Percentiles rank a stretch among this genome's conserved stretches.
Conservation (phyloP, 192 early-diverging fungal species). For the Phlyctochytrium planicorne region DNA sequence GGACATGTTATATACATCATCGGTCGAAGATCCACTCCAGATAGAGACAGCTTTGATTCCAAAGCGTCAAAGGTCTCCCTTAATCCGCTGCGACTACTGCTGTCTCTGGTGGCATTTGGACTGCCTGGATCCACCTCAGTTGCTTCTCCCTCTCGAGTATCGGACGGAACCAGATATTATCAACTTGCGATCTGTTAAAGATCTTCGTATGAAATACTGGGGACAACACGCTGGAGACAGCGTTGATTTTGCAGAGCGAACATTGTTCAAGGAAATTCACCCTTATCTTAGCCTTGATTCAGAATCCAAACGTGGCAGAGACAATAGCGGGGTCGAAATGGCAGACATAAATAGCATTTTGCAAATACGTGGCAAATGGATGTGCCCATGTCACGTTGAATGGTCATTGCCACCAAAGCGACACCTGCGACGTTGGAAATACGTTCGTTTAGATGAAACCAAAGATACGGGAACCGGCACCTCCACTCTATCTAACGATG, state of each 20-base stretch:
- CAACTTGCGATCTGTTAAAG: background rate
- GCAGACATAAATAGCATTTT: slow-evolving; percentile 10
- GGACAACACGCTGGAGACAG: slow-evolving; percentile 11
- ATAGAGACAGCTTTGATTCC: background rate
- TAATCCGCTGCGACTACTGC: slow-evolving; percentile 56
- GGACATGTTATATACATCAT: slow-evolving; percentile 24
- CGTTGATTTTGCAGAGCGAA: slow-evolving; percentile 4
- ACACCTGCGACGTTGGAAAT: slow-evolving; percentile 2
- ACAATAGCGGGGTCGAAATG: background rate
- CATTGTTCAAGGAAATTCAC: background rate
- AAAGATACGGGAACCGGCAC: too few species aligned
- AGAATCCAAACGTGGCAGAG: background rate
- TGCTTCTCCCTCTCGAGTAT: slow-evolving; percentile 32
- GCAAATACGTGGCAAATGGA: slow-evolving; percentile 43
- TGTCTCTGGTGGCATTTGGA: slow-evolving; percentile 53
- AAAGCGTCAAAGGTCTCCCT: slow-evolving; percentile 20
- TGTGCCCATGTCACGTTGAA: slow-evolving; percentile 59
- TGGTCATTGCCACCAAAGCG: slow-evolving; percentile 32
- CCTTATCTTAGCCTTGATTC: background rate
- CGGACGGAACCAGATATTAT: slow-evolving; percentile 11
- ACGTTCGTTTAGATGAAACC: slow-evolving; percentile 2
- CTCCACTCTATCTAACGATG: too few species aligned
- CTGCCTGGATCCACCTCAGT: slow-evolving; percentile 46
- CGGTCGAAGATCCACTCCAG: slow-evolving; percentile 15
- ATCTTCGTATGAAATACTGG: slow-evolving; percentile 18